phyloP scores from a whole-genome alignment of 202 grass and related monocot genomes.

The Carex arenaria region DNA sequence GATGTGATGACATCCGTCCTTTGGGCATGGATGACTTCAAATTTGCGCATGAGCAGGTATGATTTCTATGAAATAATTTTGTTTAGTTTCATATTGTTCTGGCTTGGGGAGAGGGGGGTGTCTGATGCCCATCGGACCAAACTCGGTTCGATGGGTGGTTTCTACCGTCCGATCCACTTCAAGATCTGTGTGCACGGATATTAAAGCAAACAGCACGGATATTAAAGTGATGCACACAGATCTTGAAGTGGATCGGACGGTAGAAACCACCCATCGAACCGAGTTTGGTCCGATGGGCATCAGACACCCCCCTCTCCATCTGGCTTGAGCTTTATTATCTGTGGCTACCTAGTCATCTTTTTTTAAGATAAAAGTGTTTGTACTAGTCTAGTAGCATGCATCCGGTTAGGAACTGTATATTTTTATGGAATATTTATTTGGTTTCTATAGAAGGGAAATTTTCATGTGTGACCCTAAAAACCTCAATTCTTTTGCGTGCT shows the following conservation, averaged over 20 bases:
- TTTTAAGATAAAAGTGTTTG: constrained; percentile 8
- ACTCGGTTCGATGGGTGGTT: no score
- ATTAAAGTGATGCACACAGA: no score
- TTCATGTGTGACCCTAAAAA: neutral
- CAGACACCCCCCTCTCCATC: no score
- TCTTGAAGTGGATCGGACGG: no score
- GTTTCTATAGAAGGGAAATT: neutral
- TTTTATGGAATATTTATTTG: neutral
- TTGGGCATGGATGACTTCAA: constrained; percentile 89
- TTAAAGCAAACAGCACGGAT: no score
- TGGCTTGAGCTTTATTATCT: neutral
- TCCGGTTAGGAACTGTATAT: neutral
- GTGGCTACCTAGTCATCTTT: neutral
- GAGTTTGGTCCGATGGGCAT: no score
- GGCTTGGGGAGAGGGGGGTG: no score
- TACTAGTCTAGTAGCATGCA: neutral
- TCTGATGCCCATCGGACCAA: no score
- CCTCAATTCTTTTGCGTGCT: neutral
- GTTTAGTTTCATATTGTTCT: neutral
- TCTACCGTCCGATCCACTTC: no score
- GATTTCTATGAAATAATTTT: neutral
- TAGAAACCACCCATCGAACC: no score
- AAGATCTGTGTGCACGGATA: no score
- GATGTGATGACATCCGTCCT: constrained; percentile 79
- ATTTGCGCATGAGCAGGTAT: constrained; percentile 96